These are phyloP conservation scores for Epichloe amarillans DNA, from an alignment of 2,329 filamentous ascomycete species.

Conservation along the genomic window DNA sequence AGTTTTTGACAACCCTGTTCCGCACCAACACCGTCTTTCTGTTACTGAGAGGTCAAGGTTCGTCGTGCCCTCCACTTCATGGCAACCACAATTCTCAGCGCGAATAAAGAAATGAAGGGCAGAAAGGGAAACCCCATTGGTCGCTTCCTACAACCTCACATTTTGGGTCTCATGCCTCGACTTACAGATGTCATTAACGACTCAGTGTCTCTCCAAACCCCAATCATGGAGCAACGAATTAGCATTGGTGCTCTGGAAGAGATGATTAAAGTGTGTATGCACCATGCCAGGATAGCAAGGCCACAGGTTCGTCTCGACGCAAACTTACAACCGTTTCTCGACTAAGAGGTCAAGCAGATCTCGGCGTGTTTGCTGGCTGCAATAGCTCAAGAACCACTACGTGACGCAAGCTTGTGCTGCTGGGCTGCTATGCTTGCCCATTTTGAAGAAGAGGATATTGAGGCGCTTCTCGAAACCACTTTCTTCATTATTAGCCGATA, in stretches of 20 bases:
- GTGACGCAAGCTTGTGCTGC: constrained; percentile 64
- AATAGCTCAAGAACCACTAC: constrained; percentile 59
- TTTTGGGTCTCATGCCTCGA: constrained; percentile 74
- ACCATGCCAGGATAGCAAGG: constrained; percentile 62
- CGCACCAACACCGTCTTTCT: background rate
- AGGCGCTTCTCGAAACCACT: constrained; percentile 71
- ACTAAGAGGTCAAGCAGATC: constrained; percentile 39
- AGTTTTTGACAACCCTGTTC: constrained; percentile 15
- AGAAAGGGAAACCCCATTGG: constrained; percentile 48
- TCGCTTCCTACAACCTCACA: constrained; percentile 67
- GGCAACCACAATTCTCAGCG: constrained; percentile 25
- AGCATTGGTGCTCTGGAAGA: constrained; percentile 77
- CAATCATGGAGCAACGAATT: constrained; percentile 55
- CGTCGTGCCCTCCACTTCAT: constrained; percentile 34
- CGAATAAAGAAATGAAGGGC: constrained; percentile 28
- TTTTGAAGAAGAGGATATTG: constrained; percentile 67
- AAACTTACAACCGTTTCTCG: background rate
- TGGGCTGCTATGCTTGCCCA: constrained; percentile 70
- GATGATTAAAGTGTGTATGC: constrained; percentile 66
- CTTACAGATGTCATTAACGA: constrained; percentile 72
- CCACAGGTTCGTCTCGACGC: constrained; percentile 54
- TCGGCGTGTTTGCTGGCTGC: constrained; percentile 85
- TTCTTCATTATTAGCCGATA: constrained; percentile 77
- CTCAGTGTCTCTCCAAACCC: constrained; percentile 35
- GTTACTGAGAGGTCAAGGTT: constrained; percentile 22